Base-by-base conservation (phyloP, 1,139 yeast genomes). In the Yamadazyma triangularis region DNA sequence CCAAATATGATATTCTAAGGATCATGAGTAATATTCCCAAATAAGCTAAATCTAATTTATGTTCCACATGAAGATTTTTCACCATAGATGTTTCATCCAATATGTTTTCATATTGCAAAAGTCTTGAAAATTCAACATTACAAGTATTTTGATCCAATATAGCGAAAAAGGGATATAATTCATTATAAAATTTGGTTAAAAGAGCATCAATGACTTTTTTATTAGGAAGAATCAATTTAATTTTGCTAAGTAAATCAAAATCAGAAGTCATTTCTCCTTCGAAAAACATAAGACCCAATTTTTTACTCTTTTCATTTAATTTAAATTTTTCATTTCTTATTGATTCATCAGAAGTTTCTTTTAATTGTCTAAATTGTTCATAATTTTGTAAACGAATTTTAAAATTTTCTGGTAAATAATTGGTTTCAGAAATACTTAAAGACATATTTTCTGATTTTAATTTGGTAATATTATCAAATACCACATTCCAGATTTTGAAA, bases 111-210 rank as follows among this genome's bases (percentile, higher is more conserved):
- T n/a, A n/a, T n/a, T n/a, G n/a, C n/a, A n/a, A n/a, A n/a, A n/a
- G n/a, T n/a, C n/a, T n/a, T n/a, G n/a, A n/a, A n/a, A n/a, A n/a
- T n/a, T n/a, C n/a, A n/a, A n/a, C 49, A 8, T 39, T 42, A 18
- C 26, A 29, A 19, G 25, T 27, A 27, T 21, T 21, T 40, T 75
- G 75, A 37, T 72, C 77, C n/a, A 73, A 32, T 30, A 63, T 58
- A 2, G 80, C 80, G 32, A 64, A 44, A 32, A 66, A 59, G 0
- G 73, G 71, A 38, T 70, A 70, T 9, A 71, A 57, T 18, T 54
- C 51, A 4, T 42, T 46, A 45, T 73, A 73, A 41, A 62, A 75
- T 24, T 67, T 50, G 26, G 65, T 62, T 9, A 73, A 43, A 3
- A 66, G 53, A 21, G 58, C 42, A 75, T 76, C 70, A 2, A 72